Evolutionary conservation across 2,329 filamentous ascomycete species (phyloP).

Genomic region (Exophiala alcalophila): DNA sequence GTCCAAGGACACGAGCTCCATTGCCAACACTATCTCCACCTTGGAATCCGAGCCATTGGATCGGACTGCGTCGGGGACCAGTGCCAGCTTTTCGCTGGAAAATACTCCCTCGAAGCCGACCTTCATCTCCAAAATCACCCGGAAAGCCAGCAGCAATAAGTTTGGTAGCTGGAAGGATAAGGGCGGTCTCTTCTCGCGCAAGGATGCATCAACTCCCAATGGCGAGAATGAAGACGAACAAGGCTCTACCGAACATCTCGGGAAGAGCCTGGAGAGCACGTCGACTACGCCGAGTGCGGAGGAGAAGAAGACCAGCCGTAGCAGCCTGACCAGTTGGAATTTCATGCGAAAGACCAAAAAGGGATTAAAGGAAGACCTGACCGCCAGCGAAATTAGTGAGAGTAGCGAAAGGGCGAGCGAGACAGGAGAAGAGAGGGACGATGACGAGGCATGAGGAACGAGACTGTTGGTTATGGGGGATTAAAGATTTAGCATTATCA

Average conservation of each 20-base stretch:
- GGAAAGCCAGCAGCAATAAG: constrained; percentile 52
- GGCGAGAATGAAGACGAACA: constrained; percentile 47
- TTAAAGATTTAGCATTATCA: too few species aligned
- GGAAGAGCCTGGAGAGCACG: constrained; percentile 30
- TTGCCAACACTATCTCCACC: constrained; percentile 40
- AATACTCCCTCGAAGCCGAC: constrained; percentile 42
- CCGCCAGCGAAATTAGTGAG: constrained; percentile 37
- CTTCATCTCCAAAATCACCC: constrained; percentile 52
- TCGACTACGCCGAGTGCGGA: constrained; percentile 34
- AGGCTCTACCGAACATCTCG: constrained; percentile 34
- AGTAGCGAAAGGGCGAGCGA: constrained; percentile 45
- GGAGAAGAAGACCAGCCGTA: constrained; percentile 43
- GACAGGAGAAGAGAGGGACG: constrained; percentile 42
- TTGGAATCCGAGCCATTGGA: constrained; percentile 50
- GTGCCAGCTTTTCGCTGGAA: constrained; percentile 27
- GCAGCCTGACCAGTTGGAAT: constrained; percentile 43
- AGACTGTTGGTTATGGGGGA: too few species aligned
- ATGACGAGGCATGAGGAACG: constrained; percentile 35
- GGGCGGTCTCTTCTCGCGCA: constrained; percentile 45
- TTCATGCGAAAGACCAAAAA: constrained; percentile 45
- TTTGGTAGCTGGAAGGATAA: constrained; percentile 52
- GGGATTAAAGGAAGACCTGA: constrained; percentile 27
- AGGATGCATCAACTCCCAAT: constrained; percentile 39
- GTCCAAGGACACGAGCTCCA: constrained; percentile 45
- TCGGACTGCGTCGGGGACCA: constrained; percentile 43